phyloP scores from a whole-genome alignment of 441 rosid species.

The Brassica balearica region DNA sequence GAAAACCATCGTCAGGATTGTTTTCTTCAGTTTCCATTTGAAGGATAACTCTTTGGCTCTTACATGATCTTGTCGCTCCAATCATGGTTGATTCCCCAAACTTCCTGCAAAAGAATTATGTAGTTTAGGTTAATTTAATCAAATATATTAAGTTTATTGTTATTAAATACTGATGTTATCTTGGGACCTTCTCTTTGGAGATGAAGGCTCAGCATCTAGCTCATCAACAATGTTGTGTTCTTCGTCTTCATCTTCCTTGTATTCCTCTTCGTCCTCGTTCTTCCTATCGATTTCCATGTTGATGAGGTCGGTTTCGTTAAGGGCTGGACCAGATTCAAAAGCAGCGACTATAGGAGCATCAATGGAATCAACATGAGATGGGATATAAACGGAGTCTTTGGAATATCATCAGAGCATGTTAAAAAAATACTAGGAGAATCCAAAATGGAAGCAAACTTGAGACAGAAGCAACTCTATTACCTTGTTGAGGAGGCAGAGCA shows the following conservation, averaged over 20 bases:
- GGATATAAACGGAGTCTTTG: background rate
- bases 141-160: background rate
- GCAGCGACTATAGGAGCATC: constrained; percentile 5
- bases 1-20: constrained; percentile 36
- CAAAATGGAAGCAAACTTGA: background rate
- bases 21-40: constrained; percentile 29
- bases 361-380: constrained; percentile 14
- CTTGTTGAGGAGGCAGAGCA: constrained; percentile 17
- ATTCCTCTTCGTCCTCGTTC: background rate
- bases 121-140: background rate
- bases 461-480: constrained; percentile 20
- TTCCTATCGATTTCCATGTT: constrained; percentile 1
- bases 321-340: background rate
- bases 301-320: background rate
- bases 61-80: constrained; percentile 29
- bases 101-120: constrained; percentile 17
- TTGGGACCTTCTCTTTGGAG: constrained; percentile 34
- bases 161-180: background rate
- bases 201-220: background rate
- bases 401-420: background rate
- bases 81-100: constrained; percentile 18
- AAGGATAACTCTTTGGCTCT: constrained; percentile 30
- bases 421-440: background rate
- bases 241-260: background rate
- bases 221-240: background rate